Conservation (phyloP, 2,329 filamentous ascomycete genomes). For the Penicillium palitans region DNA sequence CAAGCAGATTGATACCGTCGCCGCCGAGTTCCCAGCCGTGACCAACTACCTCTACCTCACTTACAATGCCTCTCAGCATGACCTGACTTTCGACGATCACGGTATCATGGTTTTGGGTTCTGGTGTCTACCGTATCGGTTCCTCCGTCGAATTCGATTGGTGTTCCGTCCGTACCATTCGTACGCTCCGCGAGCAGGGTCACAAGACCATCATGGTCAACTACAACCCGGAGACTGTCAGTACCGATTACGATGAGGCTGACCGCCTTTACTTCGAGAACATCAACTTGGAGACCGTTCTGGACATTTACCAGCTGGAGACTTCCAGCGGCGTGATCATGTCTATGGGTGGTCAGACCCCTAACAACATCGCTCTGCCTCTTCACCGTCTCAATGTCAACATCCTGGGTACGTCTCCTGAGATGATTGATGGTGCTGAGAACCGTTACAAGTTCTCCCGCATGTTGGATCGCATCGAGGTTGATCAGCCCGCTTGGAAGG, state of each 20-base stretch:
- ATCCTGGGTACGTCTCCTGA: slow-evolving; percentile 94
- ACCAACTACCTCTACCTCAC: slow-evolving; percentile 98
- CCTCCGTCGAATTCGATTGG: slow-evolving; percentile 98
- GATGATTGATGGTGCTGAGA: slow-evolving; percentile 98
- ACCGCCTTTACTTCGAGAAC: slow-evolving; percentile 93
- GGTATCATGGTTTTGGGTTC: slow-evolving; percentile 96
- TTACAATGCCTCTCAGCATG: slow-evolving; percentile 86
- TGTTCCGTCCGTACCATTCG: slow-evolving; percentile 93
- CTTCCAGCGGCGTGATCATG: slow-evolving; percentile 78
- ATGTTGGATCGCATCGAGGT: slow-evolving; percentile 95
- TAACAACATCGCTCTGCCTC: slow-evolving; percentile 92
- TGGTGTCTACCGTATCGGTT: slow-evolving; percentile 95
- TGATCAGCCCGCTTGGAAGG: slow-evolving; percentile 97
- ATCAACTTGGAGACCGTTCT: slow-evolving; percentile 87
- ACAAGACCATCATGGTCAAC: slow-evolving; percentile 97
- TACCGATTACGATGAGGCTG: slow-evolving; percentile 93
- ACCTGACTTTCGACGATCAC: slow-evolving; percentile 81
- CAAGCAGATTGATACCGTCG: slow-evolving; percentile 98
- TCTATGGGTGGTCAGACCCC: slow-evolving; percentile 97
- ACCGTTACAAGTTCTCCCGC: slow-evolving; percentile 97
- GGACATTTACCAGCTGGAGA: slow-evolving; percentile 89
- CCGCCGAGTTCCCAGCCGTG: slow-evolving; percentile 88
- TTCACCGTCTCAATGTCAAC: slow-evolving; percentile 86
- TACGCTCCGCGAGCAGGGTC: slow-evolving; percentile 77
- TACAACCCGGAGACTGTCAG: slow-evolving; percentile 87